phyloP scores from a whole-genome alignment of 768 basidiomycete species.

The Boletus sp. region DNA sequence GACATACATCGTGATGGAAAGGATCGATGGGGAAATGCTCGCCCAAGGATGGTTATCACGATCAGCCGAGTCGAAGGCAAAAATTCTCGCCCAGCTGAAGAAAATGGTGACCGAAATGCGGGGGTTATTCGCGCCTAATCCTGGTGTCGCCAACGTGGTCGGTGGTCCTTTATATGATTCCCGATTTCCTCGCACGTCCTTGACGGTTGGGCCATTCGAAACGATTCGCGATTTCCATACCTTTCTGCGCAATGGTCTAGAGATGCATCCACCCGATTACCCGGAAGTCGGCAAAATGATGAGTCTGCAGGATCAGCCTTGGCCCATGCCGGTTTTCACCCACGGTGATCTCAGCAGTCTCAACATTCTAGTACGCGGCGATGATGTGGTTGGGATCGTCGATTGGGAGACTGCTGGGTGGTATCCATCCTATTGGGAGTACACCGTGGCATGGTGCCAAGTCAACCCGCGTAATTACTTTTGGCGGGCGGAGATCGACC shows the following conservation, averaged over 20 bases:
- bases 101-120: background rate
- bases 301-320: background rate
- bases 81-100: background rate
- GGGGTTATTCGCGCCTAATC: background rate
- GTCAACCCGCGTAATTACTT: too few relatives aligned
- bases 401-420: slow-evolving; percentile 1
- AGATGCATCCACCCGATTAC: too few relatives aligned
- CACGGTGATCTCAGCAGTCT: background rate
- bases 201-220: background rate
- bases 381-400: background rate
- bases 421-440: background rate
- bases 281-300: background rate
- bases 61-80: too few relatives aligned
- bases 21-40: too few relatives aligned
- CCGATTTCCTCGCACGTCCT: background rate
- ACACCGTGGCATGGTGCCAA: too few relatives aligned
- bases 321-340: background rate
- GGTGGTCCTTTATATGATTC: background rate
- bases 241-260: background rate
- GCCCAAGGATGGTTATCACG: too few relatives aligned
- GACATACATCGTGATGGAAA: too few relatives aligned
- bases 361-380: background rate
- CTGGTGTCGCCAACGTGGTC: background rate
- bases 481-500: too few relatives aligned
- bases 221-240: background rate